Evolutionary conservation across 129 eudicot genomes (phyloP).

Genomic region (Centaurea solstitialis): DNA sequence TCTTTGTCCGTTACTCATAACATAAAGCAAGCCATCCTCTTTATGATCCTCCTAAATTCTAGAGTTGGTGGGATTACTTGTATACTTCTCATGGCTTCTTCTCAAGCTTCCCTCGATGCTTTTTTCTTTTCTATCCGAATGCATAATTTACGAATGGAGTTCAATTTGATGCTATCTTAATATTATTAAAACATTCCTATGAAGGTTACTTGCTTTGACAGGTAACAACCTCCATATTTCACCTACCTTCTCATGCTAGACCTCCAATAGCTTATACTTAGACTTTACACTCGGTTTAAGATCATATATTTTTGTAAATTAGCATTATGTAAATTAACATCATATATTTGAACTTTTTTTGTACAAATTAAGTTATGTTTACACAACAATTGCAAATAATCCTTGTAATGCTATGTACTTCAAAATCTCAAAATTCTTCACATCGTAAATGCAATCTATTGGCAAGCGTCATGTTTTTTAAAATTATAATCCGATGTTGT

Average conservation of each 20-base stretch:
- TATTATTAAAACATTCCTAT: neutral
- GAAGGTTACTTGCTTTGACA: neutral
- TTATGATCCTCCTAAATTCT: neutral
- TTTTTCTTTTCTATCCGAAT: neutral
- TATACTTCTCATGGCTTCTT: neutral
- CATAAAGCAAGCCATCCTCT: neutral
- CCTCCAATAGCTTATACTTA: neutral
- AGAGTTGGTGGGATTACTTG: neutral
- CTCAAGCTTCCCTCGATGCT: neutral
- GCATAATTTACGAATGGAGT: neutral
- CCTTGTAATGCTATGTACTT: neutral
- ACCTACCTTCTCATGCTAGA: neutral
- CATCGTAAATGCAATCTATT: neutral
- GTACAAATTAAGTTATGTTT: neutral
- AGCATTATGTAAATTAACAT: neutral
- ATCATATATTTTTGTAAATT: neutral
- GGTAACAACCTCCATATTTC: neutral
- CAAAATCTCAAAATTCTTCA: conserved; percentile 6
- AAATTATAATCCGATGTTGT: neutral
- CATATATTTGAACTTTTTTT: neutral
- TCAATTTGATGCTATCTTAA: neutral
- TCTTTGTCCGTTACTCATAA: neutral
- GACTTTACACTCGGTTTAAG: neutral
- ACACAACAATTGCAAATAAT: neutral
- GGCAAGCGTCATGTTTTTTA: neutral